Conservation (phyloP, 345 rosid species). For the Heritiera littoralis region DNA sequence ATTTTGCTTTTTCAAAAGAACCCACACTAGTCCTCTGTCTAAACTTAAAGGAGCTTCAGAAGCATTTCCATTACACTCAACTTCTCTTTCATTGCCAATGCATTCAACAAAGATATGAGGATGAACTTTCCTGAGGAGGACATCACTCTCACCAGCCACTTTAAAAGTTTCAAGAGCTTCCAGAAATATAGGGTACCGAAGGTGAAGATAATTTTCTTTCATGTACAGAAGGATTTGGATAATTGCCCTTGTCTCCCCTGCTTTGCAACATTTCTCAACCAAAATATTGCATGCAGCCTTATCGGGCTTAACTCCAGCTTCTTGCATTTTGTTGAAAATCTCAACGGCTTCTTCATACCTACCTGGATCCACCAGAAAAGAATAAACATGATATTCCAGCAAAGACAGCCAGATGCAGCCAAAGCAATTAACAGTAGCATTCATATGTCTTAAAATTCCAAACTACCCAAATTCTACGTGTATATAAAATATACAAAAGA, state of each 20-base stretch:
- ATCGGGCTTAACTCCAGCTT: constrained; percentile 74
- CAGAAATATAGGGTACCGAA: constrained; percentile 65
- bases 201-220: constrained; percentile 57
- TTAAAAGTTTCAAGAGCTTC: constrained; percentile 54
- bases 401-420: constrained; percentile 8
- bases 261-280: constrained; percentile 67
- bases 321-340: constrained; percentile 79
- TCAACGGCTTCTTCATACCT: constrained; percentile 67
- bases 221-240: constrained; percentile 55
- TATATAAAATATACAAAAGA: background rate
- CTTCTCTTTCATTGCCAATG: constrained; percentile 18
- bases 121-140: constrained; percentile 63
- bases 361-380: constrained; percentile 47
- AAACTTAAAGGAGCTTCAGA: constrained; percentile 30
- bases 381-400: constrained; percentile 22
- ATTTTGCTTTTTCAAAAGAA: constrained; percentile 67
- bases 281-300: constrained; percentile 89
- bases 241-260: constrained; percentile 48
- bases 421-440: constrained; percentile 10
- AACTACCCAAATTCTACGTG: constrained; percentile 2
- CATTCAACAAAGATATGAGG: constrained; percentile 56
- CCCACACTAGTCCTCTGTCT: constrained; percentile 46
- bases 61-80: constrained; percentile 20
- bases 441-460: background rate
- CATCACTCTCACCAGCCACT: constrained; percentile 50